These are phyloP conservation scores for Trypanosoma mega DNA, from an alignment of 208 protist species.

Conservation along the genomic window DNA sequence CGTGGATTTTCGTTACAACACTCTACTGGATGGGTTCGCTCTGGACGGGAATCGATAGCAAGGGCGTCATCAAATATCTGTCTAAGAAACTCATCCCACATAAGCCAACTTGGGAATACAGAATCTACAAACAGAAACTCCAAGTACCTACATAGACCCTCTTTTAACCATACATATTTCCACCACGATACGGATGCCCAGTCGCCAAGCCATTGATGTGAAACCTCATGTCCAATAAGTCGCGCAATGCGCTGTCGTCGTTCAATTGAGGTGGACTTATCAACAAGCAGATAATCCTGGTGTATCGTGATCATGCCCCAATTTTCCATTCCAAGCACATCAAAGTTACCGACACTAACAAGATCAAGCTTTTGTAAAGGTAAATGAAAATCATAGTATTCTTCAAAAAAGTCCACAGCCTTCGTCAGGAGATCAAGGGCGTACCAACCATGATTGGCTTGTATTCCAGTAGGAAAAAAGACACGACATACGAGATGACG, in stretches of 20 bases:
- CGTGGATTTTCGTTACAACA: conserved; percentile 34
- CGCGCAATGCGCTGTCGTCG: conserved; percentile 80
- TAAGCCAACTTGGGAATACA: conserved; percentile 78
- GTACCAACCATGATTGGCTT: conserved; percentile 59
- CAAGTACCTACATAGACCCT: conserved; percentile 96
- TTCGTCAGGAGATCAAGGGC: conserved; percentile 89
- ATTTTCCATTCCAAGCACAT: conserved; percentile 83
- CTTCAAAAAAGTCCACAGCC: conserved; percentile 78
- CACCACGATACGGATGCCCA: conserved; percentile 94
- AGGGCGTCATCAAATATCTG: conserved; percentile 45
- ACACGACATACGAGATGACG: conserved; percentile 55
- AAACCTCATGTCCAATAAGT: conserved; percentile 93
- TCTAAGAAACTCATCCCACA: conserved; percentile 70
- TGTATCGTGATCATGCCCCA: conserved; percentile 91
- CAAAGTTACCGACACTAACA: conserved; percentile 39
- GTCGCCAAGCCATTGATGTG: conserved; percentile 95
- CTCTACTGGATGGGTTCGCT: conserved; percentile 48
- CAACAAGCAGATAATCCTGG: conserved; percentile 63
- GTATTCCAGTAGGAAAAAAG: conserved; percentile 37
- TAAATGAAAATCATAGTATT: conserved; percentile 87
- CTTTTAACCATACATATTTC: conserved; percentile 96
- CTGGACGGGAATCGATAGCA: conserved; percentile 31
- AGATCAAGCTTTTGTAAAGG: conserved; percentile 92
- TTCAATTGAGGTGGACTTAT: conserved; percentile 43
- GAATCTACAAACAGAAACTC: conserved; percentile 81